Base-by-base conservation (phyloP, 1,139 yeast species). In the Dujonia santamariae region DNA sequence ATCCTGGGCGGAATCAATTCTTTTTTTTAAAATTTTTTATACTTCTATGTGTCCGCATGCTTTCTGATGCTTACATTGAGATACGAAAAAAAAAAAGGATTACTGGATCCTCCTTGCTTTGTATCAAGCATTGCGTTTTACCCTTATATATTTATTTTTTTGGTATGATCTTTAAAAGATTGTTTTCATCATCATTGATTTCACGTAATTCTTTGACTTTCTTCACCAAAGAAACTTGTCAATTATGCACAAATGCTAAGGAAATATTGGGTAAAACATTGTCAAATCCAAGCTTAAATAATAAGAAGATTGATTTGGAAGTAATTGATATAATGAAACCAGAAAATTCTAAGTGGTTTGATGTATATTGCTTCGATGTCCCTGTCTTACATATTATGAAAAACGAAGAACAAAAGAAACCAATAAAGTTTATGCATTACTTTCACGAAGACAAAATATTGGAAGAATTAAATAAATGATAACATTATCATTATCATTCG, bases 1-100 rank as follows among this genome's bases (percentile, higher is more conserved):
- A 87, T 84, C 96, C 96, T 86, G 96, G 96, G 96, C 87, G 83
- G 78, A 85, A 84, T 85, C 96, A 86, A 54, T 53, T 46, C 45
- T 55, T 57, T 43, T 34, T 24, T 24, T 11, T 20, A 18, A 5
- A 6, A 16, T n/a, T 7, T 20, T 25, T 25, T 8, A 8, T 8
- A 8, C 23, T 20, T 20, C 23, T n/a, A n/a, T n/a, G n/a, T n/a
- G n/a, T n/a, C n/a, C n/a, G n/a, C n/a, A n/a, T n/a, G n/a, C n/a
- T n/a, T n/a, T n/a, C n/a, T n/a, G n/a, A n/a, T n/a, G n/a, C n/a
- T n/a, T n/a, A n/a, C n/a, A n/a, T n/a, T n/a, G n/a, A n/a, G n/a
- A n/a, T n/a, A n/a, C n/a, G n/a, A n/a, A n/a, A n/a, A n/a, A n/a
- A n/a, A n/a, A n/a, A n/a, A n/a, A n/a, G n/a, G n/a, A n/a, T n/a